These are phyloP conservation scores for Populus davidiana DNA, from an alignment of 345 rosid genomes.

Conservation along the genomic window DNA sequence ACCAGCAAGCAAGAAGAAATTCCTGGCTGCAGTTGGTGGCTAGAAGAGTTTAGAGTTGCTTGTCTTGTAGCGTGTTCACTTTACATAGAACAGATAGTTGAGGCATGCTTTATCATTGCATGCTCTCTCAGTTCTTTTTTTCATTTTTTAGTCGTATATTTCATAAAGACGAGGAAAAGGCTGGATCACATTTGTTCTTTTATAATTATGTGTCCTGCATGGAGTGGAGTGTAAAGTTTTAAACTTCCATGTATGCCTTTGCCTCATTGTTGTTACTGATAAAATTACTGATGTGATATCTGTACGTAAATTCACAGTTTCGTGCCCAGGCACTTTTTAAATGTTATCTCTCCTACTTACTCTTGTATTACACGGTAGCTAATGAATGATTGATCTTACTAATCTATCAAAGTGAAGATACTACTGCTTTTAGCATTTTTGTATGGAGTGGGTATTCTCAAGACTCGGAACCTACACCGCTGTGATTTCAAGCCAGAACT, in stretches of 20 bases:
- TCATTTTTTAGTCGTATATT: neutral
- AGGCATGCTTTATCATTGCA: neutral
- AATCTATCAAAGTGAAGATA: neutral
- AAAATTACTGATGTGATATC: neutral
- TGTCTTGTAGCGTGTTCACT: neutral
- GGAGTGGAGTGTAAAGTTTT: neutral
- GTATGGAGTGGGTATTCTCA: neutral
- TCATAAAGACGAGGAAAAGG: neutral
- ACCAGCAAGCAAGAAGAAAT: slow-evolving; percentile 51
- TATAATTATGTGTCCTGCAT: slow-evolving; percentile 9
- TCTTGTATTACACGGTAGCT: neutral
- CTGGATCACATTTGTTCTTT: slow-evolving; percentile 9
- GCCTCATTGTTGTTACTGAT: slow-evolving; percentile 1
- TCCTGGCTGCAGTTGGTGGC: slow-evolving; percentile 43
- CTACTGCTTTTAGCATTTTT: neutral
- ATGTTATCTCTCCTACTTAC: neutral
- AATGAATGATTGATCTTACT: neutral
- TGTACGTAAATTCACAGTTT: neutral
- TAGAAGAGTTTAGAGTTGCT: slow-evolving; percentile 18
- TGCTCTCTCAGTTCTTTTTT: neutral
- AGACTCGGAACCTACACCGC: neutral
- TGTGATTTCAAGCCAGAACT: neutral
- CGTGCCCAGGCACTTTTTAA: neutral
- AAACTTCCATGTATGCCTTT: slow-evolving; percentile 15
- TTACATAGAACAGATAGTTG: neutral